phyloP scores from a whole-genome alignment of 768 basidiomycete genomes.

The Amanita rubescens region DNA sequence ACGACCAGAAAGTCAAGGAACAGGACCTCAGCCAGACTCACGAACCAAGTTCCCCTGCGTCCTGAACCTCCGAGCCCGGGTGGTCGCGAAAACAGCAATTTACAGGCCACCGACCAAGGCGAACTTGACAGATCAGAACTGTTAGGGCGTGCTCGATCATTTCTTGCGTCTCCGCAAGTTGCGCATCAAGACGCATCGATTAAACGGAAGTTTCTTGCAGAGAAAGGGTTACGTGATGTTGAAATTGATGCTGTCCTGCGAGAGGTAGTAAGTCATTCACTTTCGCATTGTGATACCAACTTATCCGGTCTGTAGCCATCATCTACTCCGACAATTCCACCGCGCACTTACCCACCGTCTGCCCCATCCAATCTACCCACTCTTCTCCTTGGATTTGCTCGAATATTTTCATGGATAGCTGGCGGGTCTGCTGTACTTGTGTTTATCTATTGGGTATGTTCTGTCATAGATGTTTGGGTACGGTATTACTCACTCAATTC shows the following conservation, averaged over 20 bases:
- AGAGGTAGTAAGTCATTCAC: slow-evolving; percentile 38
- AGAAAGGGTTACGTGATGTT: slow-evolving; percentile 57
- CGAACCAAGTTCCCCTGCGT: neutral
- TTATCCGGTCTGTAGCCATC: slow-evolving; percentile 19
- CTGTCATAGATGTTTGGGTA: neutral
- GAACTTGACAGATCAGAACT: slow-evolving; percentile 32
- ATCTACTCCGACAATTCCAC: slow-evolving; percentile 49
- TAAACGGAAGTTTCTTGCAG: slow-evolving; percentile 57
- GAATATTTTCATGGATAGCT: slow-evolving; percentile 59
- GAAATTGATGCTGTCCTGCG: slow-evolving; percentile 57
- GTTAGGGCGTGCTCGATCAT: slow-evolving; percentile 49
- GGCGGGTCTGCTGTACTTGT: slow-evolving; percentile 54
- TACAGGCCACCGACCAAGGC: neutral
- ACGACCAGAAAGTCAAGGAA: neutral
- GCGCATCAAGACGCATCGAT: slow-evolving; percentile 44
- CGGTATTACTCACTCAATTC: slow-evolving; percentile 6
- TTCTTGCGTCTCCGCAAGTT: slow-evolving; percentile 61
- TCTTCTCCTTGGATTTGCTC: slow-evolving; percentile 52
- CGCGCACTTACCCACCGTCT: slow-evolving; percentile 64
- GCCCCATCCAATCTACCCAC: slow-evolving; percentile 64
- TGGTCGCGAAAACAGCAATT: neutral
- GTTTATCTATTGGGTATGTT: slow-evolving; percentile 60
- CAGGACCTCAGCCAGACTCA: neutral
- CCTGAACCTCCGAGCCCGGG: neutral
- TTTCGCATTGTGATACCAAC: neutral